These are phyloP conservation scores for Saitoella complicata DNA, from an alignment of 805 yeast genomes.

Conservation along the genomic window DNA sequence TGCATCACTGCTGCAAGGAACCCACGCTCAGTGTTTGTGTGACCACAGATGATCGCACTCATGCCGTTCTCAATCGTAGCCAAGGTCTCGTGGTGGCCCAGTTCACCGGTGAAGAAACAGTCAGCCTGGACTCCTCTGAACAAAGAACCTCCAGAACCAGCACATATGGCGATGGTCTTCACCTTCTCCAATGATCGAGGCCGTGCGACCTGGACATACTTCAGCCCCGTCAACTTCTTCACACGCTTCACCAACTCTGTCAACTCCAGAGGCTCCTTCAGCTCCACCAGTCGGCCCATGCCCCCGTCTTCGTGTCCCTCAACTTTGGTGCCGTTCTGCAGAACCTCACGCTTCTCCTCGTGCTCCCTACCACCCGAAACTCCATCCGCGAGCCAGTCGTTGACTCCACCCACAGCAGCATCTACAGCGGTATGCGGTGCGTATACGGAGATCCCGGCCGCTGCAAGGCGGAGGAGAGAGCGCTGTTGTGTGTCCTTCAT, in stretches of 20 bases:
- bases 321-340: conserved; percentile 22
- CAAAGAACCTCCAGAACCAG: conserved; percentile 83
- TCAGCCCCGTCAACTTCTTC: conserved; percentile 24
- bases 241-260: conserved; percentile 31
- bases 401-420: conserved; percentile 83
- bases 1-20: conserved; percentile 38
- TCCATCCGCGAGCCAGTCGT: conserved; percentile 73
- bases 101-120: conserved; percentile 75
- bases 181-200: conserved; percentile 21
- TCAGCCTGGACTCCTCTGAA: conserved; percentile 42
- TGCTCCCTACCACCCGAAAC: conserved; percentile 23
- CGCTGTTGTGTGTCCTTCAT: conserved; percentile 65
- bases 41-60: conserved; percentile 65
- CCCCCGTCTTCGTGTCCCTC: conserved; percentile 42
- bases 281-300: conserved; percentile 56
- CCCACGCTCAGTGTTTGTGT: conserved; percentile 85
- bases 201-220: conserved; percentile 43
- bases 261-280: conserved; percentile 25
- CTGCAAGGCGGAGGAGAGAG: conserved; percentile 55
- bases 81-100: conserved; percentile 85
- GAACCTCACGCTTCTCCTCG: conserved; percentile 21
- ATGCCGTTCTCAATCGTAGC: conserved; percentile 53
- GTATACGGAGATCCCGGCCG: conserved; percentile 72
- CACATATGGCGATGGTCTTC: conserved; percentile 65
- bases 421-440: conserved; percentile 95